These are phyloP conservation scores for Camellia lanceoleosa DNA, from an alignment of 148 eudicot species.

Conservation along the genomic window DNA sequence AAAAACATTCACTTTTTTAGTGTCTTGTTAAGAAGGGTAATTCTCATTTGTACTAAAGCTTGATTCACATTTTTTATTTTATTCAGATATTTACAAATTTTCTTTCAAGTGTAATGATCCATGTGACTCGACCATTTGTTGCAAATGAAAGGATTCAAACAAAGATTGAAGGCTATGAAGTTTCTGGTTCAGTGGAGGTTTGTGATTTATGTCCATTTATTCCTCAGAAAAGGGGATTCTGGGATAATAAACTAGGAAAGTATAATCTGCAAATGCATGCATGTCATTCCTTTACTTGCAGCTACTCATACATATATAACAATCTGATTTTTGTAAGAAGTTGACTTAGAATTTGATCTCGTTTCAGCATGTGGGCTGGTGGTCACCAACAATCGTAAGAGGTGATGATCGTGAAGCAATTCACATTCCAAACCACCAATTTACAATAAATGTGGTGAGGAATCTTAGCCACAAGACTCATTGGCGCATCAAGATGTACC, in stretches of 20 bases:
- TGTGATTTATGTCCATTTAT: slow-evolving; percentile 19
- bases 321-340: neutral
- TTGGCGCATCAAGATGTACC: slow-evolving; percentile 84
- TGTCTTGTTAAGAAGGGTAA: neutral
- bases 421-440: slow-evolving; percentile 84
- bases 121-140: slow-evolving; percentile 75
- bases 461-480: slow-evolving; percentile 85
- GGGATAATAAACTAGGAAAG: slow-evolving; percentile 2
- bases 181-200: slow-evolving; percentile 94
- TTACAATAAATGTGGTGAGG: slow-evolving; percentile 74
- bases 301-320: neutral
- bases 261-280: slow-evolving; percentile 14
- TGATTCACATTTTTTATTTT: slow-evolving; percentile 3
- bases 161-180: slow-evolving; percentile 71
- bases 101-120: slow-evolving; percentile 79
- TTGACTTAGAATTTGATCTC: neutral
- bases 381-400: slow-evolving; percentile 85
- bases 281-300: slow-evolving; percentile 10
- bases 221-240: neutral
- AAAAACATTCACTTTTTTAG: neutral
- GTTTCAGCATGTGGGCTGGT: slow-evolving; percentile 82
- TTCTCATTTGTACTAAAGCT: neutral
- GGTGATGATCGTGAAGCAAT: slow-evolving; percentile 95
- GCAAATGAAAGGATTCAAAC: slow-evolving; percentile 77
- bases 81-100: slow-evolving; percentile 82